Base-by-base conservation (phyloP, 2,329 filamentous ascomycete species). In the Thielaviopsis euricoi region DNA sequence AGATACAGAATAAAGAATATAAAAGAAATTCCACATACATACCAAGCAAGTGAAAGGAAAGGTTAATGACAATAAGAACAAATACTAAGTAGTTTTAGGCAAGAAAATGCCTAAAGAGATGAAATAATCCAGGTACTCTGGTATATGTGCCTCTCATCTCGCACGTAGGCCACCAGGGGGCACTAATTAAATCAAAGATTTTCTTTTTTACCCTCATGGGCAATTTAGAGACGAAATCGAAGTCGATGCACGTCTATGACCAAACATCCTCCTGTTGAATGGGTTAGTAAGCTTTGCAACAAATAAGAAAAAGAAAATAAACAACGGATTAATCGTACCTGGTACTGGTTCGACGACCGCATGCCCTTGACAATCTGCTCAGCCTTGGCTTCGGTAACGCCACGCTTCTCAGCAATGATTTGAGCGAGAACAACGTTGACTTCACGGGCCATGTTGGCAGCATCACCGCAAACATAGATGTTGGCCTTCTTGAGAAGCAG, bases 311-410 rank as follows among this genome's bases (percentile, higher is more conserved):
- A 13, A 19, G 37, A 56, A 26, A 51, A 59, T 60, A 48, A n/a
- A 17, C 21, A 33, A 57, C 53, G n/a, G 29, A 51, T 56, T 43
- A 29, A 56, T 72, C 75, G 61, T 80, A 84, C 93, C 79, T 98
- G 94, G 76, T 98, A 98, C 71, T 93, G 88, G 71, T 95, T 96
- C 63, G 86, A 83, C 64, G 87, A 85, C 67, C 93, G 85, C 91
- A 98, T 96, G 65, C 85, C 85, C 81, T 97, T 98, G 61, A 98
- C 89, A 66, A 96, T 84, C 68, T 97, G 91, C 73, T 98, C 93
- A 15, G 82, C 93, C 78, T 95, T 95, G 62, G 85, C 76, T 66
- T 91, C 85, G 1, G 88, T 77, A 60, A 97, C 78, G 55, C 86
- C 86, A 57, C 93, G 81, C 70, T 95, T 80, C 68, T 90, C 82